phyloP scores from a whole-genome alignment of 1,284 basidiomycete species.

The Apiotrichum akiyoshidainum region DNA sequence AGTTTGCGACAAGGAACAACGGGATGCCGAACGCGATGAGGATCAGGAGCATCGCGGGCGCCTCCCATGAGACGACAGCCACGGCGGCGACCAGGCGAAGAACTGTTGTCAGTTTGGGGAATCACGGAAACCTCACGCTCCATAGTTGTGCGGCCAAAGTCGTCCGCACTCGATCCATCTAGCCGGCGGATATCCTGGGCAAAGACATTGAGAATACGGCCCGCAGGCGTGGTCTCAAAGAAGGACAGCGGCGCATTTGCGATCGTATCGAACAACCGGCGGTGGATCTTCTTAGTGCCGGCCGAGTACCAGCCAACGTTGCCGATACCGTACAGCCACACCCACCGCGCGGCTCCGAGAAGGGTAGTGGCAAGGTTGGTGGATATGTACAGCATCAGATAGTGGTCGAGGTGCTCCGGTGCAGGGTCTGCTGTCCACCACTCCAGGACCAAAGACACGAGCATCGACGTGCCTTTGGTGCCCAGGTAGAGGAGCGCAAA shows the following conservation, averaged over 20 bases:
- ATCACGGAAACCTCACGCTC: slow-evolving; percentile 48
- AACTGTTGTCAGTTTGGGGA: background rate
- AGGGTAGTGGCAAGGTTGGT: slow-evolving; percentile 22
- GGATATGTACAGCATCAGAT: slow-evolving; percentile 34
- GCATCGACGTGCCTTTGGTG: slow-evolving; percentile 27
- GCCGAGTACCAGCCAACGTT: slow-evolving; percentile 58
- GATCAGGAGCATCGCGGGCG: slow-evolving; percentile 36
- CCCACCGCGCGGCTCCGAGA: slow-evolving; percentile 37
- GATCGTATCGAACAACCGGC: slow-evolving; percentile 58
- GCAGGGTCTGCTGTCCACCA: slow-evolving; percentile 42
- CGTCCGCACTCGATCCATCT: slow-evolving; percentile 55
- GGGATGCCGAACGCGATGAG: slow-evolving; percentile 30
- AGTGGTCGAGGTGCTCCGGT: slow-evolving; percentile 30
- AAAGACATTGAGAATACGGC: slow-evolving; percentile 56
- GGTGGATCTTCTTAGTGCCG: slow-evolving; percentile 63
- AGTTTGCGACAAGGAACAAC: slow-evolving; percentile 30
- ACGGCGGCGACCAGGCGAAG: slow-evolving; percentile 19
- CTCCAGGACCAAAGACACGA: slow-evolving; percentile 28
- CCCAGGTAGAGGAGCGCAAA: slow-evolving; percentile 31
- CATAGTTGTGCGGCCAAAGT: slow-evolving; percentile 62
- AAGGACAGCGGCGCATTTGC: slow-evolving; percentile 68
- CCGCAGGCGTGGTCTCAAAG: slow-evolving; percentile 79
- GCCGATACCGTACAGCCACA: slow-evolving; percentile 48
- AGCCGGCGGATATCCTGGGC: slow-evolving; percentile 58
- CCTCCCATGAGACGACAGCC: slow-evolving; percentile 26